These are phyloP conservation scores for Citrus hindsii DNA, from an alignment of 345 rosid species.

Conservation along the genomic window DNA sequence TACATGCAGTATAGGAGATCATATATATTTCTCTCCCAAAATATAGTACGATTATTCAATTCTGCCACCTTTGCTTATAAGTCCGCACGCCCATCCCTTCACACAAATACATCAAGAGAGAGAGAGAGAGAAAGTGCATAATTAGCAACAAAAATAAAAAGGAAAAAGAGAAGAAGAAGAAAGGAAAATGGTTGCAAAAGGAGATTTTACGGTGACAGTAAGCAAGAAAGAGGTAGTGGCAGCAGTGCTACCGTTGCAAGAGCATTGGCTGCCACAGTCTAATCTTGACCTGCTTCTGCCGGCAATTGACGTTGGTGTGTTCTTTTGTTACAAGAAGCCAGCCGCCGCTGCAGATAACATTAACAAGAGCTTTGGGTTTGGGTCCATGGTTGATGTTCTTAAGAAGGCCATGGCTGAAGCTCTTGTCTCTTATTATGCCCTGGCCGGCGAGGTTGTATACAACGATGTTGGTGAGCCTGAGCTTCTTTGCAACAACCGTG, in stretches of 20 bases:
- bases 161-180: neutral
- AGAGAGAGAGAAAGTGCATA: too few relatives aligned
- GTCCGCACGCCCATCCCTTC: neutral
- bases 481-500: conserved; percentile 79
- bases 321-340: conserved; percentile 59
- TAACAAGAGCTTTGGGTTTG: conserved; percentile 7
- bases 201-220: conserved; percentile 35
- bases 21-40: too few relatives aligned
- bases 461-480: conserved; percentile 72
- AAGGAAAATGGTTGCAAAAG: conserved; percentile 7
- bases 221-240: conserved; percentile 55
- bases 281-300: conserved; percentile 88
- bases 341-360: neutral
- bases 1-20: neutral
- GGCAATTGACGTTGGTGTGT: conserved; percentile 50
- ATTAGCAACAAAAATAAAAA: too few relatives aligned
- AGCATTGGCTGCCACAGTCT: conserved; percentile 81
- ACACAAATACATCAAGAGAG: neutral
- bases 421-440: conserved; percentile 66
- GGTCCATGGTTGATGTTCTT: conserved; percentile 32
- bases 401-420: conserved; percentile 62
- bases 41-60: neutral
- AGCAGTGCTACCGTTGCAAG: conserved; percentile 60
- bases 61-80: neutral
- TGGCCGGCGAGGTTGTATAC: conserved; percentile 61